A percentile compares a stretch with the other conserved stretches of the same genome.
These are phyloP conservation scores for Rhamnella rubrinervis DNA, from an alignment of 331 rosid genomes.

Conservation along the genomic window DNA sequence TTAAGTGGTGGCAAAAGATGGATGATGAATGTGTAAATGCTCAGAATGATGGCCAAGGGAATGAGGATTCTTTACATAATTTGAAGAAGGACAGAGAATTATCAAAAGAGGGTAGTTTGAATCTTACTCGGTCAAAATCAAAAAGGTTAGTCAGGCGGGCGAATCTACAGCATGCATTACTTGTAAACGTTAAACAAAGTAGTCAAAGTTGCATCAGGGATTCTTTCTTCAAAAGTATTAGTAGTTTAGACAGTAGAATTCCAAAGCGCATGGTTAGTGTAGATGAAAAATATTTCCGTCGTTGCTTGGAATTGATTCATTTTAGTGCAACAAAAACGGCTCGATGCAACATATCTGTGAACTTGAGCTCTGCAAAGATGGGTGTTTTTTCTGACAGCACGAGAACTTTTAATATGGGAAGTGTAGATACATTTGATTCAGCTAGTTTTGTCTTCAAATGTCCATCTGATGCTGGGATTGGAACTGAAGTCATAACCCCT, in stretches of 20 bases:
- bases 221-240: constrained; percentile 33
- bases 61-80: constrained; percentile 38
- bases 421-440: constrained; percentile 26
- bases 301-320: constrained; percentile 51
- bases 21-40: constrained; percentile 40
- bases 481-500: constrained; percentile 43
- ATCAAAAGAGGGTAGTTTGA: constrained; percentile 43
- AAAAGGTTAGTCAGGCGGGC: constrained; percentile 54
- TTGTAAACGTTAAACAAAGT: constrained; percentile 51
- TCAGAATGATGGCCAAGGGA: constrained; percentile 31
- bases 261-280: constrained; percentile 74
- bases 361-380: constrained; percentile 30
- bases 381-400: constrained; percentile 31
- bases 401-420: constrained; percentile 18
- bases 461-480: constrained; percentile 41
- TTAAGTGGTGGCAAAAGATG: constrained; percentile 50
- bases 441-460: constrained; percentile 49
- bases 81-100: constrained; percentile 41
- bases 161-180: constrained; percentile 40
- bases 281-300: constrained; percentile 71
- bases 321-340: constrained; percentile 42
- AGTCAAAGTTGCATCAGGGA: constrained; percentile 42
- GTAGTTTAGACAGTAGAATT: constrained; percentile 56
- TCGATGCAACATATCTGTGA: constrained; percentile 30
- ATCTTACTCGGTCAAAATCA: constrained; percentile 37